phyloP scores from a whole-genome alignment of 345 rosid species.

The Arabis alpina region DNA sequence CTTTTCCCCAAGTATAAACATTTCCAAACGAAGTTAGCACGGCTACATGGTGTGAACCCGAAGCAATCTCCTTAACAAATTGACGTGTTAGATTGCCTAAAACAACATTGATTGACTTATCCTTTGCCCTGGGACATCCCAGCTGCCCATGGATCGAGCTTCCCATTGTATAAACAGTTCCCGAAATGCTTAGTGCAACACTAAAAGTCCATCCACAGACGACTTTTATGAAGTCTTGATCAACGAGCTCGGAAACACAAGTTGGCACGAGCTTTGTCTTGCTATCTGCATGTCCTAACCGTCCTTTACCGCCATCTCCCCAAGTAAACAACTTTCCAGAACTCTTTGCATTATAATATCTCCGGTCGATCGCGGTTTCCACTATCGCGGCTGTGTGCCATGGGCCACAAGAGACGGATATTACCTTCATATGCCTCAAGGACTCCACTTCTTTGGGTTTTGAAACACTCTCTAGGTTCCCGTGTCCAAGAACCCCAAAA shows the following conservation, averaged over 20 bases:
- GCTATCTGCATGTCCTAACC: constrained; percentile 66
- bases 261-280: constrained; percentile 65
- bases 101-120: constrained; percentile 60
- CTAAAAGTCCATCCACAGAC: constrained; percentile 78
- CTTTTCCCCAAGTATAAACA: constrained; percentile 90
- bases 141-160: constrained; percentile 79
- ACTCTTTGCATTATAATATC: constrained; percentile 42
- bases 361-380: constrained; percentile 44
- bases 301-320: constrained; percentile 90
- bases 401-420: constrained; percentile 68
- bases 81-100: constrained; percentile 64
- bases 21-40: constrained; percentile 59
- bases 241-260: constrained; percentile 58
- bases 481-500: constrained; percentile 91
- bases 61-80: constrained; percentile 61
- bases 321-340: constrained; percentile 81
- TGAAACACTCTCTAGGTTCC: constrained; percentile 53
- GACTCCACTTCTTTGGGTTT: constrained; percentile 76
- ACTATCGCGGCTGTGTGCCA: constrained; percentile 89
- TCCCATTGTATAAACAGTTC: constrained; percentile 78
- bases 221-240: constrained; percentile 65
- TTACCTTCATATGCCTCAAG: constrained; percentile 53
- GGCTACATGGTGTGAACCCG: constrained; percentile 74
- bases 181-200: constrained; percentile 59
- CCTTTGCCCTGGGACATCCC: constrained; percentile 68